Evolutionary conservation across 345 rosid genomes (phyloP), one percentile per base, ranked within the genome.

Genomic region (Rhizophora mangle): DNA sequence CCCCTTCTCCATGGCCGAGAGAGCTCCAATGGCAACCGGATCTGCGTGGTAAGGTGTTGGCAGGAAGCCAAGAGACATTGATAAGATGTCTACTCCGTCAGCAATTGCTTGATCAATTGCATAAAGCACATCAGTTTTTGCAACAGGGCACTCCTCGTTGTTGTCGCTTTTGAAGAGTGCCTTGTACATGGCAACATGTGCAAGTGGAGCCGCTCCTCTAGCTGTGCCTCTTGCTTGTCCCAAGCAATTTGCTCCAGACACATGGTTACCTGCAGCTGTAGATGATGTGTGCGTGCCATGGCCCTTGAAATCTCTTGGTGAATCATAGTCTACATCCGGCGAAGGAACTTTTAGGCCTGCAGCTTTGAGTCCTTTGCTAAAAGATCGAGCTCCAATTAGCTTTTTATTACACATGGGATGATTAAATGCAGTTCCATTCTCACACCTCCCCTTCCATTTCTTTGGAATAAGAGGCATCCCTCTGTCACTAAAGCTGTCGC

Each of bases 21-120:
- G 84, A 1, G 88, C 70, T n/a, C 85, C 88, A 7, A 86, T 81
- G 64, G 91, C 89, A 6, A 90, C 82, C 9, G 65, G 74, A 60
- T 81, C 82, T 16, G 62, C 32, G 64, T 67, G 81, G 68, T 78
- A 80, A 1, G 81, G 79, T 21, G 75, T 34, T 13, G 15, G 74
- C 8, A 21, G 21, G 34, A 90, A 68, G 16, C 89, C 91, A 0
- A 90, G 62, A 9, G 91, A 90, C 16, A 90, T 4, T 6, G 93
- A 88, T 76, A 88, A 69, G 54, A 90, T 68, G 60, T 88, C 86
- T 6, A 88, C 88, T 39, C 93, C 85, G 65, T 90, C 93, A 32
- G 80, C 83, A 59, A 86, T 84, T 10, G 93, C 93, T 67, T 85
- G 87, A 72, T 90, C 96, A 75, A 88, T 85, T 16, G 85, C 88